A percentile compares a stretch with the other conserved stretches of the same genome.
Evolutionary conservation across 345 rosid genomes (phyloP).

Genomic region (Dipteronia sinensis): DNA sequence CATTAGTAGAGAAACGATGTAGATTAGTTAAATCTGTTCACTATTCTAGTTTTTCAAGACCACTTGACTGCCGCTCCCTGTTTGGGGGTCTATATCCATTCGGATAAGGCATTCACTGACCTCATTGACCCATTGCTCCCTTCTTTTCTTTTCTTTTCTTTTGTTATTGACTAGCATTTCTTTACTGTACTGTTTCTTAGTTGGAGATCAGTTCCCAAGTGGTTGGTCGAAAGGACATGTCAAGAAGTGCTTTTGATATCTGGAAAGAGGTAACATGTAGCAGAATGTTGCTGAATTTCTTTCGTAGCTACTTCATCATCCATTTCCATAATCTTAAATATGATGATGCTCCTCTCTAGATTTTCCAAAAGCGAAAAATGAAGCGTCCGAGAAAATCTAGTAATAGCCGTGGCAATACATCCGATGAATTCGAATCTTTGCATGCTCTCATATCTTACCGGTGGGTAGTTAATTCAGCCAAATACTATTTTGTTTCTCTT

Average conservation of each 20-base stretch:
- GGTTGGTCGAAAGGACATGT: slow-evolving; percentile 88
- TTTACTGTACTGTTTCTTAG: slow-evolving; percentile 44
- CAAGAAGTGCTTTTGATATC: slow-evolving; percentile 80
- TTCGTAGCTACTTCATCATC: slow-evolving; percentile 16
- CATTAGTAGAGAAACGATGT: background rate
- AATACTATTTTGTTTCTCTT: slow-evolving; percentile 6
- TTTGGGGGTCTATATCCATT: slow-evolving; percentile 4
- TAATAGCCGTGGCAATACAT: slow-evolving; percentile 30
- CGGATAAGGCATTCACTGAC: background rate
- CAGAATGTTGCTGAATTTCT: slow-evolving; percentile 2
- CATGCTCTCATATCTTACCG: slow-evolving; percentile 70
- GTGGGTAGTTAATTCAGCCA: slow-evolving; percentile 36
- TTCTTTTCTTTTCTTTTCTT: background rate
- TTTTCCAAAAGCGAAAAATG: slow-evolving; percentile 76
- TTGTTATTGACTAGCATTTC: slow-evolving; percentile 12
- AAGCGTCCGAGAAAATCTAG: slow-evolving; percentile 51
- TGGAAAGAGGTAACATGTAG: slow-evolving; percentile 83
- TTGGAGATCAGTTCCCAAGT: slow-evolving; percentile 84
- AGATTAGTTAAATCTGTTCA: background rate
- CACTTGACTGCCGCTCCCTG: background rate
- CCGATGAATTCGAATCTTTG: slow-evolving; percentile 60
- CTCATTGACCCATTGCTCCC: background rate
- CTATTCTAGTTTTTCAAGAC: slow-evolving; percentile 1
- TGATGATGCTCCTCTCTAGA: slow-evolving; percentile 43
- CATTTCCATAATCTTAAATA: slow-evolving; percentile 23